These are phyloP conservation scores for Aspergillus hortae DNA, from an alignment of 2,329 filamentous ascomycete species.

Conservation along the genomic window DNA sequence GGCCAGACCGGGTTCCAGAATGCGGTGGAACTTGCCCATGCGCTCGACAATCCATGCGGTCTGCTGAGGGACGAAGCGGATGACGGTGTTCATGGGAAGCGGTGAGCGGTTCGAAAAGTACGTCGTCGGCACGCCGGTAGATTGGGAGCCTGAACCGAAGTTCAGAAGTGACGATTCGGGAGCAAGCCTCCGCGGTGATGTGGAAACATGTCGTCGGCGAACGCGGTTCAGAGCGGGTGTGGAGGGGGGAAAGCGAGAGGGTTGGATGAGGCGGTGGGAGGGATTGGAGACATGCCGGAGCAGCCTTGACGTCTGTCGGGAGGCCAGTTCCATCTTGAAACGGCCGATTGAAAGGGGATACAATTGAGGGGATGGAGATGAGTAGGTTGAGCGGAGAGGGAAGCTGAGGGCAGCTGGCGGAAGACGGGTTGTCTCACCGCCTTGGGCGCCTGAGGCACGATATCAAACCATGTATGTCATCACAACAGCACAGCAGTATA, in stretches of 20 bases:
- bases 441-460: no score
- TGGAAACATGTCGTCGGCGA: conserved; percentile 29
- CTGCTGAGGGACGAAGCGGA: conserved; percentile 98
- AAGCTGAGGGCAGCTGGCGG: conserved; percentile 9
- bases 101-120: conserved; percentile 68
- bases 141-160: conserved; percentile 22
- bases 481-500: not conserved
- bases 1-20: conserved; percentile 86
- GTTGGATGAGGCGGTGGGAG: conserved; percentile 22
- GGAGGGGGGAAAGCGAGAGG: conserved; percentile 19
- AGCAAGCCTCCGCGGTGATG: conserved; percentile 23
- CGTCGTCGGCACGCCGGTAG: conserved; percentile 54
- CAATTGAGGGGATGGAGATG: not conserved
- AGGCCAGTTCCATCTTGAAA: conserved; percentile 35
- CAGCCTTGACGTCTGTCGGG: conserved; percentile 33
- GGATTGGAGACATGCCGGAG: conserved; percentile 23
- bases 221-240: conserved; percentile 19
- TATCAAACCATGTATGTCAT: no score
- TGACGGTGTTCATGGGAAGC: conserved; percentile 86
- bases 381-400: not conserved
- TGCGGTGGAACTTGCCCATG: conserved; percentile 96
- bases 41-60: conserved; percentile 99
- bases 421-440: conserved; percentile 11
- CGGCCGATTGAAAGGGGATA: not conserved
- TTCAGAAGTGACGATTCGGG: conserved; percentile 33